Evolutionary conservation across 1,284 basidiomycete genomes (phyloP), one percentile per base, ranked within the genome.

Genomic region (Polyporus tsugae): DNA sequence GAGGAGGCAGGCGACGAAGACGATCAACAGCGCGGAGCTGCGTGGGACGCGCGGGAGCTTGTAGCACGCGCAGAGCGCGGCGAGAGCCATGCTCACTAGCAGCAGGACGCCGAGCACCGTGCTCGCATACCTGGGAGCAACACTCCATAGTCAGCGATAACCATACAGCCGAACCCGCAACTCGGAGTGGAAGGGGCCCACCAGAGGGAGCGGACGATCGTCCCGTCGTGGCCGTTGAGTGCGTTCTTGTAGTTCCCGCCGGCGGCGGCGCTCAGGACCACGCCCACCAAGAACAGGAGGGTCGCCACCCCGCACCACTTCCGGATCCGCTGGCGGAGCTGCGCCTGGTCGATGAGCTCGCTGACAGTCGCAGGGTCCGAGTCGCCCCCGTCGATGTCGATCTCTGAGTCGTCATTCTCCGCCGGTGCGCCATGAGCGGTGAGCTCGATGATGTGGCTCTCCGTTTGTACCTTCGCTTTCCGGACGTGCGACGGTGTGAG

Each of bases 241-340:
- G 65, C 76, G 62, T 25, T 22, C 44, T 62, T 46, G 49, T 75
- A 80, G 53, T 72, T 64, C 2, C 69, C 57, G 9, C 78, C 81
- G 11, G 77, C 74, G 15, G 80, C 66, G 58, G 75, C 74, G n/a
- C 76, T 78, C 15, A 76, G 62, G 44, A 76, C 67, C 38, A 76
- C 61, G 4, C 78, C 72, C 2, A 66, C 68, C 38, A 77, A 64
- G 62, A 75, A 77, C 13, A 73, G 22, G 2, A 78, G 35, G 9
- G 55, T 63, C 17, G 76, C 63, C 9, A 61, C 64, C 44, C 75
- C 74, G 41, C 70, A 73, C 49, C 76, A 75, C 35, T 76, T 74
- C 52, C 80, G 77, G 67, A 77, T 76, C 74, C 74, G 74, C 61
- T 72, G 72, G 7, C 81, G 77, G 49, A 64, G 66, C 4, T 70